Base-by-base conservation (phyloP, 2,329 filamentous ascomycete species). In the Xylaria sp. region DNA sequence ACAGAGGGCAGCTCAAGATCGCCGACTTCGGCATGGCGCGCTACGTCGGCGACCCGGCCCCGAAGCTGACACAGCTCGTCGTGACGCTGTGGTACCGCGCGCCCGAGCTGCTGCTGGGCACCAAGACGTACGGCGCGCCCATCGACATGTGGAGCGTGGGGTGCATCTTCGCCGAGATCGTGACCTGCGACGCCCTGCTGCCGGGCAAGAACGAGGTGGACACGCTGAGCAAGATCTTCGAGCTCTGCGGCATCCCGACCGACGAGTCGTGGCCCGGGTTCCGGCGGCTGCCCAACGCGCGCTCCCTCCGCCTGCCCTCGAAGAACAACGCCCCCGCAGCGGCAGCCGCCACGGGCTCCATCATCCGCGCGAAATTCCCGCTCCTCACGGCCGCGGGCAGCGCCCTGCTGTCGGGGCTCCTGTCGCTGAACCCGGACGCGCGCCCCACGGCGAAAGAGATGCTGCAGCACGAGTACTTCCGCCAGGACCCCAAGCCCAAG, bases 1-100 rank as follows among this genome's bases (percentile, higher is more conserved):
- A 98, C 84, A 92, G 94, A 55, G 96, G 96, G 55, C 91, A 92
- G 79, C 91, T 99, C 81, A 98, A 98, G 81, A 91, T 99, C 72
- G 96, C 96, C 69, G 96, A 99, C 82, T 99, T 99, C 78, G 96
- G 96, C 80, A 98, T 99, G 94, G 95, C 96, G 3, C 89, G 96
- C 34, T 96, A 96, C 82, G 92, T 92, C 65, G 92, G 92, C 60
- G 90, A 93, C 74, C 94, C 95, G 3, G 85, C 90, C 0, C 87
- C 90, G 1, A 91, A 92, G 71, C 87, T 98, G 69, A 98, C 96
- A 2, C 92, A 95, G 78, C 88, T 98, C 56, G 96, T 99, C 71
- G 95, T 98, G 20, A 99, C 96, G 7, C 87, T 99, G 7, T 99
- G 96, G 96, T 99, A 99, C 80, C 92, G 96, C 66, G 88, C 93